Evolutionary conservation across 345 rosid genomes (phyloP).

Genomic region (Eucalyptus melliodora): DNA sequence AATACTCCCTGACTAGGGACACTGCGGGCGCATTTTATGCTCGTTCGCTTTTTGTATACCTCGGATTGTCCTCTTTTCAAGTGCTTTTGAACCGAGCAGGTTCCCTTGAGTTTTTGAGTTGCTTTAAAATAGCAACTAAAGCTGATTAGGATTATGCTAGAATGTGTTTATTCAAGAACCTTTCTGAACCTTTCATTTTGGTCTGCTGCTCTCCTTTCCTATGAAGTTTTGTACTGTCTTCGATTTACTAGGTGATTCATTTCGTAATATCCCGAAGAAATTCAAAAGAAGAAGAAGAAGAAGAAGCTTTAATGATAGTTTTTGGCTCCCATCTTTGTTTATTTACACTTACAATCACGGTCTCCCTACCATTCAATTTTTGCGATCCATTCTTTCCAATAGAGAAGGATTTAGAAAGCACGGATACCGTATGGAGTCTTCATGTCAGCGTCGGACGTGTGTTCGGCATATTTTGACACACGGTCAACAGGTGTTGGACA

Average conservation of each 20-base stretch:
- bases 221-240: not conserved
- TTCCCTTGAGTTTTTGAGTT: not conserved
- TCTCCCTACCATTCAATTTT: not conserved
- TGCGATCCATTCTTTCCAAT: not conserved
- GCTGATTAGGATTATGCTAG: not conserved
- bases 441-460: no score
- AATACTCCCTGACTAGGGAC: conserved; percentile 64
- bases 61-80: not conserved
- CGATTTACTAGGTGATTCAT: not conserved
- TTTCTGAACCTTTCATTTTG: not conserved
- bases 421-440: no score
- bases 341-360: not conserved
- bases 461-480: no score
- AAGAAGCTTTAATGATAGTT: not conserved
- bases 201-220: not conserved
- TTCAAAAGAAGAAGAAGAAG: not conserved
- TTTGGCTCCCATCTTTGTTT: not conserved
- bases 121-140: not conserved
- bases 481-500: no score
- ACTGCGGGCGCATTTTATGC: not conserved
- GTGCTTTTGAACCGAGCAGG: not conserved
- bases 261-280: not conserved
- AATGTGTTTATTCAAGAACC: not conserved
- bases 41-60: not conserved
- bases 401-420: not conserved